Evolutionary conservation across 2,329 filamentous ascomycete species (phyloP).

Genomic region (Microcera coccophila): DNA sequence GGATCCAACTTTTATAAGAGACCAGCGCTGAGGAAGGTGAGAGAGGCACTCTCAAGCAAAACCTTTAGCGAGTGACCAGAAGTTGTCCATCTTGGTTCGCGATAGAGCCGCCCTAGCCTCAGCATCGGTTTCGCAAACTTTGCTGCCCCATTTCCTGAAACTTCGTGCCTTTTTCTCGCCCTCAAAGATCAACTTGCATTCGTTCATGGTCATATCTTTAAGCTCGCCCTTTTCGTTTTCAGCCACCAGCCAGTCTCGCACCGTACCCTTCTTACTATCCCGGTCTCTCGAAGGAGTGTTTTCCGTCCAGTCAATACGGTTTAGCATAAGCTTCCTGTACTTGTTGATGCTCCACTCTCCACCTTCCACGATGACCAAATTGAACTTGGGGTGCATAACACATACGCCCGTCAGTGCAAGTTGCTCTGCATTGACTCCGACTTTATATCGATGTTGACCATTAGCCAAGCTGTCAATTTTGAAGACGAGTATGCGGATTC

Average conservation of each 20-base stretch:
- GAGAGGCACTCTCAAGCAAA: slow-evolving; percentile 21
- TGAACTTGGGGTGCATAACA: slow-evolving; percentile 85
- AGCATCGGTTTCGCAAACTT: slow-evolving; percentile 88
- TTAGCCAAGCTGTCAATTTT: slow-evolving; percentile 86
- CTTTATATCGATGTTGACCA: slow-evolving; percentile 88
- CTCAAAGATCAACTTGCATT: slow-evolving; percentile 83
- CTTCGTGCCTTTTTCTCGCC: slow-evolving; percentile 76
- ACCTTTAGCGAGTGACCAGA: slow-evolving; percentile 86
- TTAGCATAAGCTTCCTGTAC: slow-evolving; percentile 90
- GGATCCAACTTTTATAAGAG: no score
- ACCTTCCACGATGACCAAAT: slow-evolving; percentile 86
- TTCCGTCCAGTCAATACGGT: slow-evolving; percentile 93
- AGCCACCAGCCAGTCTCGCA: slow-evolving; percentile 72
- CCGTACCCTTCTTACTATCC: slow-evolving; percentile 57
- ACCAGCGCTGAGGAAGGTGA: no score
- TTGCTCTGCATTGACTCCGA: slow-evolving; percentile 89
- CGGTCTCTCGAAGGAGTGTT: slow-evolving; percentile 66
- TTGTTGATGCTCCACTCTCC: slow-evolving; percentile 76
- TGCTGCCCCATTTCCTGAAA: slow-evolving; percentile 85
- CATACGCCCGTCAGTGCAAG: slow-evolving; percentile 83
- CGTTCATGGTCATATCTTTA: slow-evolving; percentile 78
- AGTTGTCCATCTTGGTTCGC: slow-evolving; percentile 86
- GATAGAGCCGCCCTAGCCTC: slow-evolving; percentile 78
- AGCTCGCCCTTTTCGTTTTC: slow-evolving; percentile 73
- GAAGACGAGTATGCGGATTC: slow-evolving; percentile 83